Base-by-base conservation (phyloP, 805 yeast species). In the Zygosaccharomyces lentus region DNA sequence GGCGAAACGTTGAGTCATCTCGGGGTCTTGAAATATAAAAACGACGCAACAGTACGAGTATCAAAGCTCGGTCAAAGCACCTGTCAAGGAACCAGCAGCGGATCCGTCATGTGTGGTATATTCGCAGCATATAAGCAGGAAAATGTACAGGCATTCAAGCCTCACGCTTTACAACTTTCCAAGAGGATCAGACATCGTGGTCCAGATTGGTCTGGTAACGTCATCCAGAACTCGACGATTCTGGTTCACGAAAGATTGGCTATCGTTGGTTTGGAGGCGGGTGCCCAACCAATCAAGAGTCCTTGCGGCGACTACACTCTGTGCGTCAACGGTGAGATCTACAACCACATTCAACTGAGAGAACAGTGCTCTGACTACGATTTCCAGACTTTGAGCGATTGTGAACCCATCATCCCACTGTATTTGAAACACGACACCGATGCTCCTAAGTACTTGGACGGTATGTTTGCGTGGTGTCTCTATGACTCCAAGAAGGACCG, bases 131-230 rank as follows among this genome's bases (percentile, higher is more conserved):
- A 77, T 71, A 82, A 76, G 69, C 91, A 87, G 64, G 84, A 82
- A 35, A 85, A 88, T 55, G 83, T 86, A 50, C 82, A 83, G 58
- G 71, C 74, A 45, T 93, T 86, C 77, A 91, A 90, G 71, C 78
- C 82, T 52, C 82, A 82, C 65, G 98, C 98, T 37, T 76, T 93
- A 52, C 95, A 87, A 67, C 77, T 87, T 66, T 78, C 98, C 52
- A 91, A 88, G 70, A 80, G 90, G 71, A 84, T 91, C 67, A 83
- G 99, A 74, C 99, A 93, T 72, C 84, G 99, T 72, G 99, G 99
- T 63, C 99, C 99, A 57, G 99, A 93, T 72, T 93, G 99, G 99
- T 78, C 89, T 31, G 99, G 99, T 63, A 89, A 88, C 81, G 67
- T 77, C 54, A 72, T 78, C 55, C 81, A 82, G 65, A 87, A 87